Evolutionary conservation across 371 early-diverging fungal genomes (phyloP), one percentile per base, ranked within the genome.

Genomic region (Mortierella sp.): DNA sequence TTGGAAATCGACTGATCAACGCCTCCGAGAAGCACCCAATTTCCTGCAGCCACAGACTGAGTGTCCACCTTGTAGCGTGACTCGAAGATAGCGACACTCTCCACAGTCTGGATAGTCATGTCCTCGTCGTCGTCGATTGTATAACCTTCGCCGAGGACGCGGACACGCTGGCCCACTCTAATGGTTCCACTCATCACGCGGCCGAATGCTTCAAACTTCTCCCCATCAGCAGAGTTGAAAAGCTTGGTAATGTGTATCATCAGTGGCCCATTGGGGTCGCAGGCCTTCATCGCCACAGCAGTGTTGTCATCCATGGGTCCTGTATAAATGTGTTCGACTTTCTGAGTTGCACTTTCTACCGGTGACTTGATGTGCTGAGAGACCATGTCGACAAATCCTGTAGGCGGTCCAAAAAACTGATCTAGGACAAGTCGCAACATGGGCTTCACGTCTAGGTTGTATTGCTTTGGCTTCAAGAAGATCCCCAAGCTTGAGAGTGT

Each of bases 71-170:
- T 91, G 84, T 97, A 95, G 77, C 95, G 81, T 16, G 96, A 92
- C 79, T 96, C 92, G 71, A 86, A 93, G 14, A 98, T 68, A 81
- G 90, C 91, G 0, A 93, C 80, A 39, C 86, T 83, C 8, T 81
- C 78, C 0, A 98, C 95, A 22, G 87, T 89, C 60, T 94, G 92
- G 53, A 92, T 81, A 1, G 91, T 87, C 93, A 95, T 94, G 70
- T 98, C 98, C 80, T 98, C 99, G 64, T 97, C 96, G 78, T 98
- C 97, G 39, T 95, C 96, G 0, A 91, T 81, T 1, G 93, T 85
- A 71, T 94, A 98, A 9, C 90, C 86, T 73, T 97, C 96, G 44
- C 98, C 98, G 3, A 97, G 82, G 7, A 98, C 96, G 9, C 94
- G 86, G 2, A 98, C 96, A 24, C 83, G 64, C 79, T 92, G 91